These are phyloP conservation scores for Echinochloa phyllopogon DNA, from an alignment of 176 grass and related monocot species.

Conservation along the genomic window DNA sequence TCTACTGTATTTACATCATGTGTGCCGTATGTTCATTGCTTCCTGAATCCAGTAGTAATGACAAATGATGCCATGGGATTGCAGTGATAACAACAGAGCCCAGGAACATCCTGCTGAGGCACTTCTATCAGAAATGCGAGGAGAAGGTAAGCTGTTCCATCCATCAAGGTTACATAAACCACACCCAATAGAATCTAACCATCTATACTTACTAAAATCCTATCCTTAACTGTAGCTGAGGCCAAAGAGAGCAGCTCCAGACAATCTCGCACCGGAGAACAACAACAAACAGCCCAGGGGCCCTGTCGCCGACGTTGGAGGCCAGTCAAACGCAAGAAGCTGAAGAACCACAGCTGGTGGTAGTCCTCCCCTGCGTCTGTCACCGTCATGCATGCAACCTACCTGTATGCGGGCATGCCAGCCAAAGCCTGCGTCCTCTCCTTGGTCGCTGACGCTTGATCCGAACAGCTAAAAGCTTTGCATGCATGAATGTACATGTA, in stretches of 20 bases:
- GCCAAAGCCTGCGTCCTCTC: neutral
- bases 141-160: conserved; percentile 66
- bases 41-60: neutral
- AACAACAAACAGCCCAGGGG: conserved; percentile 66
- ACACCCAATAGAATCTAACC: neutral
- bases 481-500: neutral
- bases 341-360: neutral
- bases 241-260: conserved; percentile 79
- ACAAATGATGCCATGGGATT: neutral
- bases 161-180: neutral
- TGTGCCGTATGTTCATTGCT: neutral
- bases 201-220: neutral
- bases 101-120: conserved; percentile 81
- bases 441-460: neutral
- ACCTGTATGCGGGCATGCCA: conserved; percentile 2
- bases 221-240: conserved; percentile 55
- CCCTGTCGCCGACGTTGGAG: conserved; percentile 24
- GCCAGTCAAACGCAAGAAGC: conserved; percentile 45
- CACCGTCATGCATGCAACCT: conserved; percentile 6
- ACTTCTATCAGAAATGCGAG: conserved; percentile 79
- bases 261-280: conserved; percentile 52
- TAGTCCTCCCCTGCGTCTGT: neutral
- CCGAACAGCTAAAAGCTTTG: neutral
- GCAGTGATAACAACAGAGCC: conserved; percentile 83
- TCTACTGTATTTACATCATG: neutral